phyloP scores from a whole-genome alignment of 208 protist species.

The Acanthamoeba healyi region DNA sequence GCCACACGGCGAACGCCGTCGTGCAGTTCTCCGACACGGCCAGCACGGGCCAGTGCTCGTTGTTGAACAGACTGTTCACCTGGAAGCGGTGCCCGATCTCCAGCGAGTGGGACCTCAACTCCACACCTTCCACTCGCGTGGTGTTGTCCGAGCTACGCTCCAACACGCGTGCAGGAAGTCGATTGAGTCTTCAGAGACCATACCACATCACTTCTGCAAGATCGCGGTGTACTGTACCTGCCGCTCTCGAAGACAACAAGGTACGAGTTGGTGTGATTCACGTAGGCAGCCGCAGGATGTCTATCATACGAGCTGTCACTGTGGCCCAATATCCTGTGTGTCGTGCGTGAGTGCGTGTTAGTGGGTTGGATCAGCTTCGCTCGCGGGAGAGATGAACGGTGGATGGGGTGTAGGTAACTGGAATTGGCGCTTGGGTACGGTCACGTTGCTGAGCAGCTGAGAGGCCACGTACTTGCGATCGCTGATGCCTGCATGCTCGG shows the following conservation, averaged over 20 bases:
- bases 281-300: not conserved
- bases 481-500: not conserved
- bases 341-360: too few species aligned
- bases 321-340: not conserved
- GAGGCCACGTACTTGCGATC: not conserved
- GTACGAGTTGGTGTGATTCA: not conserved
- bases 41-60: slow-evolving; percentile 7
- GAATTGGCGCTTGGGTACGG: too few species aligned
- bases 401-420: too few species aligned
- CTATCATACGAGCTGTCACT: not conserved
- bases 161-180: not conserved
- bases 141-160: not conserved
- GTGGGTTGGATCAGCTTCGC: too few species aligned
- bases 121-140: not conserved
- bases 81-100: not conserved
- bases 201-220: too few species aligned
- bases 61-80: not conserved
- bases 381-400: too few species aligned
- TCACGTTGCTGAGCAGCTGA: not conserved
- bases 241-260: not conserved
- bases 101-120: not conserved
- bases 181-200: too few species aligned
- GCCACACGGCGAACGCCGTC: not conserved
- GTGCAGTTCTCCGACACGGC: not conserved
- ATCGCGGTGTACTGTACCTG: not conserved